Evolutionary conservation across 2,329 filamentous ascomycete species (phyloP).

Genomic region (Onygenales sp.): DNA sequence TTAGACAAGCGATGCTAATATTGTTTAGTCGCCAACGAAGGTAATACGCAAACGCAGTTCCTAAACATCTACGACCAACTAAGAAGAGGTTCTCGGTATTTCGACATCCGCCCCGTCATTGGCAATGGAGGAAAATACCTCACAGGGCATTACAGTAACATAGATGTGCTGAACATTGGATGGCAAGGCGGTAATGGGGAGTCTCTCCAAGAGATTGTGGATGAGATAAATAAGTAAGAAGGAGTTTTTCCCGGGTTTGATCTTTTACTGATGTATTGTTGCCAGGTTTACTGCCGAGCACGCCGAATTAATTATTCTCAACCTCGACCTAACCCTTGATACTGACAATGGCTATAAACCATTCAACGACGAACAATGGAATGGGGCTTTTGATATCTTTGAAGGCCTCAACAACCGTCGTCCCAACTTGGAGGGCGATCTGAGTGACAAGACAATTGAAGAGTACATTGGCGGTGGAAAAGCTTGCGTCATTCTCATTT

Average conservation of each 20-base stretch:
- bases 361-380: constrained; percentile 31
- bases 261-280: constrained; percentile 14
- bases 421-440: constrained; percentile 20
- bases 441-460: constrained; percentile 22
- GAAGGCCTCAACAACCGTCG: constrained; percentile 33
- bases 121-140: constrained; percentile 29
- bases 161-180: constrained; percentile 1
- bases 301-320: constrained; percentile 39
- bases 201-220: neutral
- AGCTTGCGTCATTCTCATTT: constrained; percentile 26
- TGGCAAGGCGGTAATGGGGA: constrained; percentile 3
- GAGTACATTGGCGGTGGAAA: constrained; percentile 27
- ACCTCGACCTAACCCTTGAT: constrained; percentile 38
- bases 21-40: constrained; percentile 21
- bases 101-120: constrained; percentile 39
- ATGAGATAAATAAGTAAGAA: constrained; percentile 2
- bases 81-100: constrained; percentile 37
- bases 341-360: constrained; percentile 29
- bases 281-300: constrained; percentile 38
- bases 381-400: constrained; percentile 36
- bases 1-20: neutral
- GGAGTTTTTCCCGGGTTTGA: neutral
- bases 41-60: constrained; percentile 38
- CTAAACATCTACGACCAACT: constrained; percentile 39
- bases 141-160: constrained; percentile 28